Evolutionary conservation across 495 filamentous ascomycete genomes (phyloP).

Genomic region (Penicillium verhagenii): DNA sequence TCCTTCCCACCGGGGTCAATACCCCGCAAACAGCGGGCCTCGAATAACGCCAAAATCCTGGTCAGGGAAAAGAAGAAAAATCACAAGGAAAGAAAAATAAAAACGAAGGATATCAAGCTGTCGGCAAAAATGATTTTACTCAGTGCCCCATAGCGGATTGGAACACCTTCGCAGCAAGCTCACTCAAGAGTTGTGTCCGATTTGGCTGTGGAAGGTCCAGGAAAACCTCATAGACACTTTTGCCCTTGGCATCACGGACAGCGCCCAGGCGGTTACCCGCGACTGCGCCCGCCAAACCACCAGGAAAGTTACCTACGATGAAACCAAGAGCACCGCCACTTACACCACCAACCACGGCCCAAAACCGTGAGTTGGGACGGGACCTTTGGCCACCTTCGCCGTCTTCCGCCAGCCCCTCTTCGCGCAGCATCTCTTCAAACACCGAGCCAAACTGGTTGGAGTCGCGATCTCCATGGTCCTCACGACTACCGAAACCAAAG

Average conservation of each 20-base stretch:
- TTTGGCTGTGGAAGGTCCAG: constrained; percentile 76
- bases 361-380: constrained; percentile 71
- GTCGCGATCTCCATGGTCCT: constrained; percentile 53
- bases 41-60: not conserved
- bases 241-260: constrained; percentile 83
- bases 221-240: constrained; percentile 94
- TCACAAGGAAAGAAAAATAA: not conserved
- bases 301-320: constrained; percentile 89
- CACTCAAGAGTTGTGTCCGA: constrained; percentile 71
- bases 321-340: constrained; percentile 92
- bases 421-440: constrained; percentile 97
- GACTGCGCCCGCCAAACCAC: constrained; percentile 84
- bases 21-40: not conserved
- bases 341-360: constrained; percentile 79
- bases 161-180: constrained; percentile 72
- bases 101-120: no score
- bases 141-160: constrained; percentile 41
- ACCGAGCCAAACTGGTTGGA: constrained; percentile 81
- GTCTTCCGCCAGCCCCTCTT: constrained; percentile 79
- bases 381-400: constrained; percentile 35
- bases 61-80: no score
- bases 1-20: not conserved
- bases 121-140: not conserved
- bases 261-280: constrained; percentile 89
- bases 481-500: constrained; percentile 57